A percentile compares a stretch with the other conserved stretches of the same genome.
phyloP scores from a whole-genome alignment of 208 protist genomes.

The Crithidia acanthocephali region DNA sequence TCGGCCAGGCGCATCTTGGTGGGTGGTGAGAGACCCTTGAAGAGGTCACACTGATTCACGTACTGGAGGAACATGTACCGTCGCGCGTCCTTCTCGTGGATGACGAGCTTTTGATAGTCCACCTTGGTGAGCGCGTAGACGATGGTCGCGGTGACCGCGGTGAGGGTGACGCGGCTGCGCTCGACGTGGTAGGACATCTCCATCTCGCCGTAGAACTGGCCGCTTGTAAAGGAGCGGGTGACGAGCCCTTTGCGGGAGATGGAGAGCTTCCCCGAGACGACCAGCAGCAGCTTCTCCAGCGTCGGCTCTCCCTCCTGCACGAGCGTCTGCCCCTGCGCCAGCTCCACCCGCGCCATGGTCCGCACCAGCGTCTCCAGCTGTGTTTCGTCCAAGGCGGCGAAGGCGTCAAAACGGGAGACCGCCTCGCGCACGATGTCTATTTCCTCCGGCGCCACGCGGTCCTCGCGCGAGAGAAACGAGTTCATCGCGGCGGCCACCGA shows the following conservation, averaged over 20 bases:
- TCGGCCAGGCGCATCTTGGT: slow-evolving; percentile 61
- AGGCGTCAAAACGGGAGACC: slow-evolving; percentile 53
- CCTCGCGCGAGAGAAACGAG: slow-evolving; percentile 34
- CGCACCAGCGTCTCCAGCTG: slow-evolving; percentile 70
- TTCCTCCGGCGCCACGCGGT: slow-evolving; percentile 44
- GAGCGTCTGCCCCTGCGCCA: slow-evolving; percentile 43
- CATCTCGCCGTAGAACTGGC: slow-evolving; percentile 56
- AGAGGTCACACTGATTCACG: slow-evolving; percentile 49
- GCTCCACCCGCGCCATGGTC: slow-evolving; percentile 47
- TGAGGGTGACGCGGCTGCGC: slow-evolving; percentile 49
- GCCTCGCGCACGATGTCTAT: slow-evolving; percentile 52
- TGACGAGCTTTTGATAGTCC: slow-evolving; percentile 55
- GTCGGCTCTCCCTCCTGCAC: slow-evolving; percentile 45
- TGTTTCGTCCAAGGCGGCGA: slow-evolving; percentile 59
- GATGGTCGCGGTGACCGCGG: slow-evolving; percentile 34
- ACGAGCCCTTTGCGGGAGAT: slow-evolving; percentile 43
- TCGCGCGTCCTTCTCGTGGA: slow-evolving; percentile 51
- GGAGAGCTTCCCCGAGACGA: slow-evolving; percentile 52
- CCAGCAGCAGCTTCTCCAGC: slow-evolving; percentile 51
- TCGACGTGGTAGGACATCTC: slow-evolving; percentile 55
- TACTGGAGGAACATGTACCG: slow-evolving; percentile 62
- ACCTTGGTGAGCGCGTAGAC: slow-evolving; percentile 56
- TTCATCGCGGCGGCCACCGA: slow-evolving; percentile 39
- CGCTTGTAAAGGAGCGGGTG: slow-evolving; percentile 34
- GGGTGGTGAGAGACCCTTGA: slow-evolving; percentile 44